A percentile compares a stretch with the other conserved stretches of the same genome.
phyloP scores from a whole-genome alignment of 495 filamentous ascomycete genomes.

The Cercophora samala region DNA sequence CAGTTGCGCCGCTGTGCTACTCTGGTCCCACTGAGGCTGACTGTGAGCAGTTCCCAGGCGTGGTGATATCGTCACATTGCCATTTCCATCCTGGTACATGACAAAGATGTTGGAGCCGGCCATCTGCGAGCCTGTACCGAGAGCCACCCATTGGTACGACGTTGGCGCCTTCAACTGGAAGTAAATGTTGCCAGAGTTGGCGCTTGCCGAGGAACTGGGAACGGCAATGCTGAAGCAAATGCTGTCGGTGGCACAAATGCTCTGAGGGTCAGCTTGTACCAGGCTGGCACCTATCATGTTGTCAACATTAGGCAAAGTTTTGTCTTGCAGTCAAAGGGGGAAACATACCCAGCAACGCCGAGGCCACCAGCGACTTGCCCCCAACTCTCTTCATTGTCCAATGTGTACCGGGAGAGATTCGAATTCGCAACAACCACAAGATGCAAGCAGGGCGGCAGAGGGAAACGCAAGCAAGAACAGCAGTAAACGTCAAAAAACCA shows the following conservation, averaged over 20 bases:
- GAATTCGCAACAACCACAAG: too few relatives aligned
- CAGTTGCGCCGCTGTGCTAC: constrained; percentile 41
- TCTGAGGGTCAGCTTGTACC: constrained; percentile 17
- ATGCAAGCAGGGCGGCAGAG: too few relatives aligned
- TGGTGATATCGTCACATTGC: constrained; percentile 61
- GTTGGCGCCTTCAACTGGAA: constrained; percentile 63
- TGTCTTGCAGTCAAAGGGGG: not conserved
- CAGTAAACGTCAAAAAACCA: not conserved
- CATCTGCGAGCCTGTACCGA: constrained; percentile 64
- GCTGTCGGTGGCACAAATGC: constrained; percentile 29
- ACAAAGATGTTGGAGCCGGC: constrained; percentile 64
- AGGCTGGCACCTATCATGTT: constrained; percentile 19
- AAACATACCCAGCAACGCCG: constrained; percentile 25
- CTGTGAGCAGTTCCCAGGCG: constrained; percentile 53
- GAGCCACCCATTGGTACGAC: constrained; percentile 59
- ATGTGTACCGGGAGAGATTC: not conserved
- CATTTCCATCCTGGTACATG: constrained; percentile 57
- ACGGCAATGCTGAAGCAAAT: constrained; percentile 49
- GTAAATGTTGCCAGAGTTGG: constrained; percentile 53
- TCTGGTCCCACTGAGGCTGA: constrained; percentile 51
- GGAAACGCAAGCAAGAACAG: not conserved
- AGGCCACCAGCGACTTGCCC: constrained; percentile 10
- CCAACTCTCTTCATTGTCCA: constrained; percentile 17
- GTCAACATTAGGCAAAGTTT: not conserved
- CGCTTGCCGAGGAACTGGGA: constrained; percentile 39